Conservation (phyloP, 768 basidiomycete species). For the Amanita pseudoporphyria region DNA sequence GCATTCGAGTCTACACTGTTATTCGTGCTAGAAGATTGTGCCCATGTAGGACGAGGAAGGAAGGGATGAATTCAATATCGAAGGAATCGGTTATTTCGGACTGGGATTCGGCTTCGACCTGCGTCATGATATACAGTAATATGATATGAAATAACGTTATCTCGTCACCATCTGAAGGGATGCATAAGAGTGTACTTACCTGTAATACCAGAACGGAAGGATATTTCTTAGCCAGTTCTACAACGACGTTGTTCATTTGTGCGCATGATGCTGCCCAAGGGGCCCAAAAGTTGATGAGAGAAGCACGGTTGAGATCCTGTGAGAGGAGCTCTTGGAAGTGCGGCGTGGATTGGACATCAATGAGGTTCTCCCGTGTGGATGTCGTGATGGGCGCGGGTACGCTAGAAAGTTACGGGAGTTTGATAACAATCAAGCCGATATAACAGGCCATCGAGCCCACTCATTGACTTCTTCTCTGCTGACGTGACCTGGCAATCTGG, state of each 20-base stretch:
- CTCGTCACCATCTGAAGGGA: too few relatives aligned
- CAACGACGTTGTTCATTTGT: slow-evolving; percentile 78
- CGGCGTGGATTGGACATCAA: slow-evolving; percentile 46
- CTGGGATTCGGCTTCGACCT: slow-evolving; percentile 84
- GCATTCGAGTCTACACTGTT: slow-evolving; percentile 67
- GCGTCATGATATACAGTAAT: neutral
- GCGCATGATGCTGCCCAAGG: slow-evolving; percentile 87
- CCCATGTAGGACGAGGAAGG: slow-evolving; percentile 78
- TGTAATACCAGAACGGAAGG: slow-evolving; percentile 65
- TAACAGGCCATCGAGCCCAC: too few relatives aligned
- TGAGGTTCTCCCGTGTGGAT: slow-evolving; percentile 16
- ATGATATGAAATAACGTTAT: neutral
- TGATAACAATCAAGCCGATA: too few relatives aligned
- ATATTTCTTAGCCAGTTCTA: slow-evolving; percentile 67
- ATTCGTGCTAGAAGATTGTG: slow-evolving; percentile 78
- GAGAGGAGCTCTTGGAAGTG: slow-evolving; percentile 73
- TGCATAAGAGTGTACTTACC: too few relatives aligned
- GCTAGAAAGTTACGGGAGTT: too few relatives aligned
- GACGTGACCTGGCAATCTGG: too few relatives aligned
- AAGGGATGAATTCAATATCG: slow-evolving; percentile 82
- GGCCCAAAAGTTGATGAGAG: slow-evolving; percentile 92
- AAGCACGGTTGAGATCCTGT: slow-evolving; percentile 68
- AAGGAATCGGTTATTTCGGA: slow-evolving; percentile 87
- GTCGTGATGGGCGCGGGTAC: neutral
- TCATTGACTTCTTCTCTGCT: too few relatives aligned